Percentiles rank a stretch among this genome's conserved stretches.
These are phyloP conservation scores for Salix caprea DNA, from an alignment of 345 rosid genomes.

Conservation along the genomic window DNA sequence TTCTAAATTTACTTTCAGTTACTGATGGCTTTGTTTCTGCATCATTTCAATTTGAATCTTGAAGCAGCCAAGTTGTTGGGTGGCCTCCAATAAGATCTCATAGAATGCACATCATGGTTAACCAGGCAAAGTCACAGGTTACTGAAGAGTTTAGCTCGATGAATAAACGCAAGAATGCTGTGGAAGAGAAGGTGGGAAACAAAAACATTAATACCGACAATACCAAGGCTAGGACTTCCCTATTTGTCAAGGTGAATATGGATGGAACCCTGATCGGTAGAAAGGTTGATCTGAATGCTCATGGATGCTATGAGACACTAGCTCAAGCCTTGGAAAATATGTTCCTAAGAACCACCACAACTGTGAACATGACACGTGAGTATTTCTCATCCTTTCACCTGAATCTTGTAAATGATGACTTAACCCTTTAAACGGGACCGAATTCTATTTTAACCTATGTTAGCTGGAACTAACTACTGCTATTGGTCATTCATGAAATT, in stretches of 20 bases:
- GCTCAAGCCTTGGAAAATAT: constrained; percentile 64
- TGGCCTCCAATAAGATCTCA: constrained; percentile 93
- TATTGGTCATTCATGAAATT: background rate
- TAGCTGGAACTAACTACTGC: background rate
- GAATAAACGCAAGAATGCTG: constrained; percentile 22
- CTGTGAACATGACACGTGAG: constrained; percentile 34
- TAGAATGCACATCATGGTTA: constrained; percentile 74
- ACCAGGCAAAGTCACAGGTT: constrained; percentile 51
- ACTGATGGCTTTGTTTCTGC: background rate
- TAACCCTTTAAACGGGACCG: background rate
- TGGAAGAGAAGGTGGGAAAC: constrained; percentile 24
- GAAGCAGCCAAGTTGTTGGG: constrained; percentile 75
- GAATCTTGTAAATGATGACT: constrained; percentile 1
- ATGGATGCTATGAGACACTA: constrained; percentile 62
- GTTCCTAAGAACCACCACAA: constrained; percentile 50
- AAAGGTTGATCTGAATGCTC: constrained; percentile 73
- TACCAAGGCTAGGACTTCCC: constrained; percentile 41
- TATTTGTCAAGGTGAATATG: constrained; percentile 88
- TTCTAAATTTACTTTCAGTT: background rate
- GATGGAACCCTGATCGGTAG: constrained; percentile 93
- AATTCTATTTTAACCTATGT: background rate
- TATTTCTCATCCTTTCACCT: constrained; percentile 12
- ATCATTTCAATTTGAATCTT: constrained; percentile 6
- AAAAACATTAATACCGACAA: constrained; percentile 21
- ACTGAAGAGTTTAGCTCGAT: constrained; percentile 40